Evolutionary conservation across 352 stramenopile genomes (phyloP).

Genomic region (Globisporangium paroecandrum): DNA sequence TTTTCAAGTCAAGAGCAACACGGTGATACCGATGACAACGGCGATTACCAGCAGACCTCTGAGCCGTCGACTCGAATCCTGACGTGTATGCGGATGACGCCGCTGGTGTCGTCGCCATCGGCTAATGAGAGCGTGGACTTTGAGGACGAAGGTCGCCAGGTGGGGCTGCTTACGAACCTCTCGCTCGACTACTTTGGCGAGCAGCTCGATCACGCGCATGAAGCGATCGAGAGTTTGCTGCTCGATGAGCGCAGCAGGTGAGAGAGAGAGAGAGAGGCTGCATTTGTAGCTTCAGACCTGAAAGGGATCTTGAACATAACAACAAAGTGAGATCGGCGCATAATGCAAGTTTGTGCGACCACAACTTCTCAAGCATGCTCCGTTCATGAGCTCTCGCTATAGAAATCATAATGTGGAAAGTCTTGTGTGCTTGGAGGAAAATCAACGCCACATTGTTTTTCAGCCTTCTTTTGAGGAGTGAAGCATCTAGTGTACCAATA

Average conservation of each 20-base stretch:
- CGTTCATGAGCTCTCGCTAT: too few relatives aligned
- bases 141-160: constrained; percentile 19
- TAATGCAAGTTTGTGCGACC: too few relatives aligned
- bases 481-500: too few relatives aligned
- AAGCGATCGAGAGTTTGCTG: constrained; percentile 30
- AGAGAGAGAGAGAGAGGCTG: too few relatives aligned
- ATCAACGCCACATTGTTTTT: too few relatives aligned
- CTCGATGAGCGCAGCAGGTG: constrained; percentile 18
- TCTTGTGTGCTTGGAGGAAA: too few relatives aligned
- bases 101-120: constrained; percentile 17
- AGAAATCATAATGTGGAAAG: too few relatives aligned
- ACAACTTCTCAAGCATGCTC: too few relatives aligned
- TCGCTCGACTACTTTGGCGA: constrained; percentile 31
- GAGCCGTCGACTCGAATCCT: constrained; percentile 14
- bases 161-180: constrained; percentile 27
- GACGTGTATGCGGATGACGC: constrained; percentile 31
- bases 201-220: constrained; percentile 28
- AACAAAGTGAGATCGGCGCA: too few relatives aligned
- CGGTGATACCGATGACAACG: not conserved
- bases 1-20: not conserved
- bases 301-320: too few relatives aligned
- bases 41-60: not conserved
- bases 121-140: not conserved
- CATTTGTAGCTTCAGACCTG: too few relatives aligned
- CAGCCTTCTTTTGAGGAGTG: too few relatives aligned